A percentile compares a stretch with the other conserved stretches of the same genome.
phyloP scores from a whole-genome alignment of 2,329 filamentous ascomycete genomes.

The Macrophomina pseudophaseolina region DNA sequence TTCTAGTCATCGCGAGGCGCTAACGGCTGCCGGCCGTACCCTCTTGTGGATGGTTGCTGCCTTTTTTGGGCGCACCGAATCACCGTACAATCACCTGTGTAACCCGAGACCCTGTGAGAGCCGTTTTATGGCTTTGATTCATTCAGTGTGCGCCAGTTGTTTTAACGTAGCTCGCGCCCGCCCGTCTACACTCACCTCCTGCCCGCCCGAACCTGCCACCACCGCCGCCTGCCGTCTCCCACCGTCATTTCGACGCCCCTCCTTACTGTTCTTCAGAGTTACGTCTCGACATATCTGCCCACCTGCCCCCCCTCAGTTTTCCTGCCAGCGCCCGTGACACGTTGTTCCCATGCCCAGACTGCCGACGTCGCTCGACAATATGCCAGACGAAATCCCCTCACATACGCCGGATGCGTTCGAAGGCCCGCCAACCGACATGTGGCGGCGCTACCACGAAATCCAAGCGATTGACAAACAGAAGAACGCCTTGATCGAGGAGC shows the following conservation, averaged over 20 bases:
- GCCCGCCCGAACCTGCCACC: background rate
- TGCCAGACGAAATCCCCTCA: conserved; percentile 15
- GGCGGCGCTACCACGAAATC: conserved; percentile 40
- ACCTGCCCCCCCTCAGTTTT: background rate
- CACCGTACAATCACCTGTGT: conserved; percentile 4
- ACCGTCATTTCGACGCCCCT: background rate
- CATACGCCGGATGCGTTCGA: conserved; percentile 16
- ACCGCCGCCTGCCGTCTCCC: background rate
- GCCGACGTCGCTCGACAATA: conserved; percentile 1
- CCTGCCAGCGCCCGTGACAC: background rate
- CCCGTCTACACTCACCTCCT: conserved; percentile 2
- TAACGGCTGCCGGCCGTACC: background rate
- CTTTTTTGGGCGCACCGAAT: background rate
- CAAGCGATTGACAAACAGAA: conserved; percentile 39
- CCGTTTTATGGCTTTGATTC: background rate
- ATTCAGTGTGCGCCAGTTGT: background rate
- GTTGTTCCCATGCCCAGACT: conserved; percentile 19
- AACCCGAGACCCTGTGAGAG: conserved; percentile 13
- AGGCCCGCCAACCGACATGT: conserved; percentile 30
- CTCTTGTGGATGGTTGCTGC: background rate
- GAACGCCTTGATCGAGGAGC: conserved; percentile 44
- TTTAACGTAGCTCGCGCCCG: conserved; percentile 5
- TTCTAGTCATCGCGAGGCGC: background rate
- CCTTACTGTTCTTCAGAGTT: background rate
- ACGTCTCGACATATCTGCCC: background rate